Percentiles rank a stretch among this genome's conserved stretches.
phyloP scores from a whole-genome alignment of 192 early-diverging fungal genomes.

The Backusella tarrabulga region DNA sequence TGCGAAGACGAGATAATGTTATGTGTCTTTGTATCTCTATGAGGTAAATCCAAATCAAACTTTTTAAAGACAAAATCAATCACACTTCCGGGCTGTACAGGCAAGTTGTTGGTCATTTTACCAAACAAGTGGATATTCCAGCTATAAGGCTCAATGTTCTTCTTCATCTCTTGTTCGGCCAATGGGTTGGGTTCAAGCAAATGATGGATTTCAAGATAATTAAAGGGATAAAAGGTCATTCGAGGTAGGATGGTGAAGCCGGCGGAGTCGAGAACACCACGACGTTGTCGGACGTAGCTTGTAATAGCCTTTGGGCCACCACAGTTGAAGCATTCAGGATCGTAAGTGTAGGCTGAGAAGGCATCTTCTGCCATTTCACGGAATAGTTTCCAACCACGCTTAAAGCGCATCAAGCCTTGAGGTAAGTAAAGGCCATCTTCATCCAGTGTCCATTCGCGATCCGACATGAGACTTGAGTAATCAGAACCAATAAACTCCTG shows the following conservation, averaged over 20 bases:
- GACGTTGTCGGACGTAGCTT: constrained; percentile 48
- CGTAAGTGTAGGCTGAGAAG: constrained; percentile 48
- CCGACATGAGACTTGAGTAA: constrained; percentile 40
- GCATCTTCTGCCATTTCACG: constrained; percentile 50
- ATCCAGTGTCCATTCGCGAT: constrained; percentile 53
- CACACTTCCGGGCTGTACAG: constrained; percentile 47
- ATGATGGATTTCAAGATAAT: constrained; percentile 46
- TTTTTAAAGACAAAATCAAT: constrained; percentile 44
- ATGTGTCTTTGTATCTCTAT: constrained; percentile 23
- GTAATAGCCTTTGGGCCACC: constrained; percentile 57
- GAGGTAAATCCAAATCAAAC: constrained; percentile 48
- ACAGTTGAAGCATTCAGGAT: constrained; percentile 57
- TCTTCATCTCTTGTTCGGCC: constrained; percentile 39
- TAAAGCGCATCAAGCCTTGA: constrained; percentile 58
- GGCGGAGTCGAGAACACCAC: constrained; percentile 38
- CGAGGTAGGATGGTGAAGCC: constrained; percentile 47
- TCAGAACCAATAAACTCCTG: constrained; percentile 60
- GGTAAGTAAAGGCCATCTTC: constrained; percentile 51
- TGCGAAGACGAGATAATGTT: constrained; percentile 16
- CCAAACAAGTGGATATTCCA: constrained; percentile 58
- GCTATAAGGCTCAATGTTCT: constrained; percentile 31
- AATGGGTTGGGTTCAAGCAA: constrained; percentile 34
- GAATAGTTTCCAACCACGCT: constrained; percentile 52
- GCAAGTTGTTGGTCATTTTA: constrained; percentile 52
- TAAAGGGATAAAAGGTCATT: constrained; percentile 46